Percentiles rank a stretch among this genome's conserved stretches.
Evolutionary conservation across 345 rosid genomes (phyloP).

Genomic region (Euphorbia lathyris): DNA sequence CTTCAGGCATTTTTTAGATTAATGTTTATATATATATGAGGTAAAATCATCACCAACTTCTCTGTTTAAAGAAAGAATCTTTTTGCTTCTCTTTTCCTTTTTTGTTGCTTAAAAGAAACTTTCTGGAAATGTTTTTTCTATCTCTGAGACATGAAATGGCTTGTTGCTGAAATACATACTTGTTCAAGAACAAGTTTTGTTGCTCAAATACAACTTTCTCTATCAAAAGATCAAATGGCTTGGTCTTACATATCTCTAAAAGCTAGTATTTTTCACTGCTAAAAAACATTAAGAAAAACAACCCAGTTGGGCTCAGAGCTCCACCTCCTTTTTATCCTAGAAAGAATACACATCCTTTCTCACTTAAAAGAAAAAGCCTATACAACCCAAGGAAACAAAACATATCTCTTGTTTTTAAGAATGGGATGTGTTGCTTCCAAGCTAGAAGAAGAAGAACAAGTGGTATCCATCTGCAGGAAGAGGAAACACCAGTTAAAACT

Average conservation of each 20-base stretch:
- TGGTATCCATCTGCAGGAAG: constrained; percentile 64
- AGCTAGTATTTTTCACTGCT: neutral
- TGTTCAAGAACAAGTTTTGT: constrained; percentile 11
- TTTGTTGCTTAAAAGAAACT: neutral
- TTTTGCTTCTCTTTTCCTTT: neutral
- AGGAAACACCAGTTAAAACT: constrained; percentile 55
- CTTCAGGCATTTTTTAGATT: constrained; percentile 1
- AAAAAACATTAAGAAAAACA: constrained; percentile 9
- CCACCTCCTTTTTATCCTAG: constrained; percentile 25
- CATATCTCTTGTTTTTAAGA: neutral
- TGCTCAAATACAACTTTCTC: constrained; percentile 5
- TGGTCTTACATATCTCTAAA: neutral
- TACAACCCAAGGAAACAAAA: constrained; percentile 12
- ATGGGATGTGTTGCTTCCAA: constrained; percentile 78
- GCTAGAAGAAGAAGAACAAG: constrained; percentile 64
- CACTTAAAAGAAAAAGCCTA: constrained; percentile 19
- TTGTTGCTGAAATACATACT: neutral
- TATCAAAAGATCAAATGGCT: constrained; percentile 20
- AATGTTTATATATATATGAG: neutral
- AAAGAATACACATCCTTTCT: constrained; percentile 32
- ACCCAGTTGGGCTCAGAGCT: constrained; percentile 19
- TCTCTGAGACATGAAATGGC: constrained; percentile 22
- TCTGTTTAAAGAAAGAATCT: neutral
- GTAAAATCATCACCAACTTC: neutral
- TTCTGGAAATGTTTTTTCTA: constrained; percentile 3